Evolutionary conservation across 2,329 filamentous ascomycete species (phyloP).

Genomic region (Cryphonectria carpinicola): DNA sequence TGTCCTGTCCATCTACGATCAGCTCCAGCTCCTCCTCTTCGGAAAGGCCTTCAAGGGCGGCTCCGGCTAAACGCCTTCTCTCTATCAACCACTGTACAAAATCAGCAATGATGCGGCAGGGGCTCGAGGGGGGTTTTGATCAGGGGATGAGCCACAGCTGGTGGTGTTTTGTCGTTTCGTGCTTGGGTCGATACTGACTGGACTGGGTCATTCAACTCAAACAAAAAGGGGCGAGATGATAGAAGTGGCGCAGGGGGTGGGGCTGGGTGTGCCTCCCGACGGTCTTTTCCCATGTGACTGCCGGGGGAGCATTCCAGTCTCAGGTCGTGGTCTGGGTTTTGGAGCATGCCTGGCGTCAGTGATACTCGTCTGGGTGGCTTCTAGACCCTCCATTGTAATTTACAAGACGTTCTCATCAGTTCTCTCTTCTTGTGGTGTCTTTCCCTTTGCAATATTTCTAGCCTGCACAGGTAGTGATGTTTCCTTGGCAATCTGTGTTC

Average conservation of each 20-base stretch:
- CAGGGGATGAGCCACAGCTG: constrained; percentile 25
- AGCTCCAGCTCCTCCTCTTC: constrained; percentile 99
- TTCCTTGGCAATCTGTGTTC: constrained; percentile 7
- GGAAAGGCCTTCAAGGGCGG: constrained; percentile 95
- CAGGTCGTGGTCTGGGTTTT: constrained; percentile 28
- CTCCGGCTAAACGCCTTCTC: constrained; percentile 46
- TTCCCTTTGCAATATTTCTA: background rate
- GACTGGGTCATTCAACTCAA: constrained; percentile 29
- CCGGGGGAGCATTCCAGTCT: constrained; percentile 10
- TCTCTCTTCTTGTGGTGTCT: constrained; percentile 13
- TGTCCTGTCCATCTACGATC: constrained; percentile 99
- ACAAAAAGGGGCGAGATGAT: constrained; percentile 30
- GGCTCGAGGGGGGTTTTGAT: constrained; percentile 43
- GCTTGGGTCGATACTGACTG: constrained; percentile 34
- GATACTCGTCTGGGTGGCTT: constrained; percentile 31
- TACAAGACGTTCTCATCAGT: constrained; percentile 28
- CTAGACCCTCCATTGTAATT: constrained; percentile 31
- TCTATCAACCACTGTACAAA: constrained; percentile 50
- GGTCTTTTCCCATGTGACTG: constrained; percentile 16
- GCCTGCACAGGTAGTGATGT: constrained; percentile 7
- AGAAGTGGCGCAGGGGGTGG: constrained; percentile 35
- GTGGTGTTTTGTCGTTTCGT: constrained; percentile 25
- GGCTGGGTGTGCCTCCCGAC: constrained; percentile 39
- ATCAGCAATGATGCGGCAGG: constrained; percentile 37
- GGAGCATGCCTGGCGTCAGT: constrained; percentile 30